phyloP scores from a whole-genome alignment of 2,329 filamentous ascomycete species.

The Fusarium sp. region DNA sequence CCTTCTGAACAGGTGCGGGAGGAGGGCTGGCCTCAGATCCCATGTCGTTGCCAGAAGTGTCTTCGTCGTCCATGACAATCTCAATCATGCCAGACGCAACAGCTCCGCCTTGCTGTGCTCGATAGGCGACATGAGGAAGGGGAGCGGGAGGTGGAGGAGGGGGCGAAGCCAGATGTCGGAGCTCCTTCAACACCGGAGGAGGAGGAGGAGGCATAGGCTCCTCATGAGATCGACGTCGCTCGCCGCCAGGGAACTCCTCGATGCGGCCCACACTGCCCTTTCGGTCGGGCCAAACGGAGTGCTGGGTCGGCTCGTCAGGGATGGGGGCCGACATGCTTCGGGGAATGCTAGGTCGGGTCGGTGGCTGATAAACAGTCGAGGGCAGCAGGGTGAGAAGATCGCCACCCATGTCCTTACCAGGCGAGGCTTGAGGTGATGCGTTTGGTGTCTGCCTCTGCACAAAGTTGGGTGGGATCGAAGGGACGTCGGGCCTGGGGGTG shows the following conservation, averaged over 20 bases:
- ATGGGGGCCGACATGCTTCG: constrained; percentile 73
- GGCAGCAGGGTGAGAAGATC: constrained; percentile 64
- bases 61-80: constrained; percentile 74
- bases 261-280: constrained; percentile 58
- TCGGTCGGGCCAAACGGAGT: constrained; percentile 46
- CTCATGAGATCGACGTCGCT: constrained; percentile 63
- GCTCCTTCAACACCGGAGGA: constrained; percentile 69
- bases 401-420: constrained; percentile 48
- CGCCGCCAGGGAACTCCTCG: constrained; percentile 58
- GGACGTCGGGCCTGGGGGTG: constrained; percentile 65
- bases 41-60: constrained; percentile 46
- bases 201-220: constrained; percentile 64
- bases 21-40: constrained; percentile 41
- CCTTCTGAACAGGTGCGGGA: constrained; percentile 55
- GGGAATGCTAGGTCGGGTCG: constrained; percentile 61
- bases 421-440: constrained; percentile 52
- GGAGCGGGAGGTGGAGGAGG: constrained; percentile 73
- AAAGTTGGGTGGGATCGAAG: constrained; percentile 64
- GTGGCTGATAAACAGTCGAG: constrained; percentile 71
- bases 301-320: constrained; percentile 53
- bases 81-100: constrained; percentile 70
- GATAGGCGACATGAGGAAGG: constrained; percentile 58
- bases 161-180: constrained; percentile 71
- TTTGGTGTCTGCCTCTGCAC: constrained; percentile 57
- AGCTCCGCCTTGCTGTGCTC: constrained; percentile 58